Base-by-base conservation (phyloP, 2,329 filamentous ascomycete genomes). In the Trichoderma aggressivum region DNA sequence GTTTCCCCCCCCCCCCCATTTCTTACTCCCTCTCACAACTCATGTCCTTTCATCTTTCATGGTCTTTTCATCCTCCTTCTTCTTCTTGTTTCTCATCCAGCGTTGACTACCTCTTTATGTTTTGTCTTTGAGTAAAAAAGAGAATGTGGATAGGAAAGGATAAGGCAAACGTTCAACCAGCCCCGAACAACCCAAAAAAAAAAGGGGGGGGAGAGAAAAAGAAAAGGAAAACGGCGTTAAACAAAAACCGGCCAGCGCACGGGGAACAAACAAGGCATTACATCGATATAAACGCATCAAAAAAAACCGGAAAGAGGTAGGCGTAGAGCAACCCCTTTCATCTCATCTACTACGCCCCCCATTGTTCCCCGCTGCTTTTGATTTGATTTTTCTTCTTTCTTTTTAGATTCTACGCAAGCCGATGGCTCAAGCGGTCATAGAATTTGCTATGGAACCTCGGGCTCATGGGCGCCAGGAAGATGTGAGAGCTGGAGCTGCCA, bases 371-470 rank as follows among this genome's bases (percentile, higher is more conserved):
- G 60, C 36, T n/a, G 14, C 26, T 47, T 32, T 28, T 43, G 7
- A n/a, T 18, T 30, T 10, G 16, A n/a, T 10, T 11, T 30, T 39
- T 50, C 26, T 24, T 30, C 21, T 36, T 59, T 36, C 26, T 34
- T 30, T 28, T 39, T n/a, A 7, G 2, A n/a, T 53, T 53, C 32
- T 68, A 68, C 8, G 65, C 55, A 60, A 55, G 53, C 36, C 24
- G 30, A 21, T 67, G 55, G 26, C 30, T 55, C 59, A 72, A 59
- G 36, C 64, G 58, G 26, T 59, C 66, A 30, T 62, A 72, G 1
- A 72, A 30, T 24, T 64, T 72, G 32, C 14, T 67, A 12, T 64
- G 65, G 21, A 70, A 70, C 12, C 58, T 56, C 24, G 70, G 63
- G 34, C 47, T 58, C 28, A 70, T 30, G 30, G 66, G 70, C 24